Conservation (phyloP, 768 basidiomycete species). For the Hydnomerulius pinastri region DNA sequence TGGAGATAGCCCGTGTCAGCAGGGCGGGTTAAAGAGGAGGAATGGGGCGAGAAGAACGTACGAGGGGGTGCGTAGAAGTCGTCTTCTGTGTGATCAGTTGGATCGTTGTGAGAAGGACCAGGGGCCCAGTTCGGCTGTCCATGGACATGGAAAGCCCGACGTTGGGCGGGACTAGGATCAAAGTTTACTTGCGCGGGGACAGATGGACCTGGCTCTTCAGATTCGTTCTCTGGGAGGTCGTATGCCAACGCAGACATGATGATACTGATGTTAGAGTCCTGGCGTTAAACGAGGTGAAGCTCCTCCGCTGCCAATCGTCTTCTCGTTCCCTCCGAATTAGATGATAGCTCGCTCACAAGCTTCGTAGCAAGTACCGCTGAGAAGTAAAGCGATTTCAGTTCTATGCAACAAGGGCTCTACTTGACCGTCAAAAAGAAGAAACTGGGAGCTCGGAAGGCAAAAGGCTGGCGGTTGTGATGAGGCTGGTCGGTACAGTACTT, state of each 20-base stretch:
- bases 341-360: background rate
- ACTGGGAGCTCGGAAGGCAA: background rate
- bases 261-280: background rate
- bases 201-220: constrained; percentile 8
- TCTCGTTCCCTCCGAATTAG: background rate
- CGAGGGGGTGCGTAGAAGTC: constrained; percentile 23
- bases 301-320: background rate
- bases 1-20: constrained; percentile 12
- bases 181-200: constrained; percentile 4
- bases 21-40: background rate
- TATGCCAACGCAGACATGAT: constrained; percentile 35
- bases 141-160: constrained; percentile 1
- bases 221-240: constrained; percentile 22
- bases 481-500: background rate
- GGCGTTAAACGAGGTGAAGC: background rate
- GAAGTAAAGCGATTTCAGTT: background rate
- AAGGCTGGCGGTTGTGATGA: background rate
- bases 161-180: background rate
- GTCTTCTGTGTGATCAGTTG: constrained; percentile 4
- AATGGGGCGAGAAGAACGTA: constrained; percentile 18
- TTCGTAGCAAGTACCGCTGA: background rate
- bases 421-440: background rate
- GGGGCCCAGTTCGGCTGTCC: constrained; percentile 8
- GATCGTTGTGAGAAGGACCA: constrained; percentile 5
- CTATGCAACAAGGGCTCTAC: too few species aligned